Conservation (phyloP, 2,329 filamentous ascomycete genomes). For the Cordyceps pruinosa region DNA sequence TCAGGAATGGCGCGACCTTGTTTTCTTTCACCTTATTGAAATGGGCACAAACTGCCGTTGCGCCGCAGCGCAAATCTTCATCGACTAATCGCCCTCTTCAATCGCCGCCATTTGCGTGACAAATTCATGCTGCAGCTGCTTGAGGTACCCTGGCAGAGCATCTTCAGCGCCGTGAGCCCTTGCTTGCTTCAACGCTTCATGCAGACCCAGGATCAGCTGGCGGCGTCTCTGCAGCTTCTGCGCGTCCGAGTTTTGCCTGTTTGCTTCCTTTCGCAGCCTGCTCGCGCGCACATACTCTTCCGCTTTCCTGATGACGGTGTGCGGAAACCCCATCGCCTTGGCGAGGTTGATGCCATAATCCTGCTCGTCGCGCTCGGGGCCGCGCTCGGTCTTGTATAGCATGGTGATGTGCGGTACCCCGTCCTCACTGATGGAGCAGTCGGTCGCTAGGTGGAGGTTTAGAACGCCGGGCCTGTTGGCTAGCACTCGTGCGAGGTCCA, state of each 20-base stretch:
- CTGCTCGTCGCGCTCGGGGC: conserved; percentile 55
- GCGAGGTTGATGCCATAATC: conserved; percentile 85
- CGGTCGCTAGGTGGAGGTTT: conserved; percentile 72
- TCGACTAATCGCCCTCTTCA: background rate
- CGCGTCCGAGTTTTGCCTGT: conserved; percentile 51
- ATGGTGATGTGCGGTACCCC: conserved; percentile 64
- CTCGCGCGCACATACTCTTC: conserved; percentile 58
- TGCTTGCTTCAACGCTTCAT: conserved; percentile 66
- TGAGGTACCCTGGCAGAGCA: conserved; percentile 56
- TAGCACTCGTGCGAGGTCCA: conserved; percentile 71
- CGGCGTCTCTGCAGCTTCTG: conserved; percentile 56
- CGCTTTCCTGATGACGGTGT: conserved; percentile 59
- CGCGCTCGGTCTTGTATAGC: conserved; percentile 76
- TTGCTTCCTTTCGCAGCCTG: conserved; percentile 48
- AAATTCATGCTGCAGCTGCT: conserved; percentile 35
- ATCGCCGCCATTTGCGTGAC: conserved; percentile 11
- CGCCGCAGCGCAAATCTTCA: background rate
- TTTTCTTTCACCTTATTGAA: background rate
- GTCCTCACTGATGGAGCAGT: conserved; percentile 46
- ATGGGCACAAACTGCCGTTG: background rate
- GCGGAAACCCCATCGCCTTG: conserved; percentile 64
- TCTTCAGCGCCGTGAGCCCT: conserved; percentile 54
- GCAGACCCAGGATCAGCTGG: conserved; percentile 65
- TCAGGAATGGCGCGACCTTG: background rate
- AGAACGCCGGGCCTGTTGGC: conserved; percentile 69